Evolutionary conservation across 2,329 filamentous ascomycete species (phyloP), one percentile per base, ranked within the genome.

Genomic region (Ceratocystis huliohia): DNA sequence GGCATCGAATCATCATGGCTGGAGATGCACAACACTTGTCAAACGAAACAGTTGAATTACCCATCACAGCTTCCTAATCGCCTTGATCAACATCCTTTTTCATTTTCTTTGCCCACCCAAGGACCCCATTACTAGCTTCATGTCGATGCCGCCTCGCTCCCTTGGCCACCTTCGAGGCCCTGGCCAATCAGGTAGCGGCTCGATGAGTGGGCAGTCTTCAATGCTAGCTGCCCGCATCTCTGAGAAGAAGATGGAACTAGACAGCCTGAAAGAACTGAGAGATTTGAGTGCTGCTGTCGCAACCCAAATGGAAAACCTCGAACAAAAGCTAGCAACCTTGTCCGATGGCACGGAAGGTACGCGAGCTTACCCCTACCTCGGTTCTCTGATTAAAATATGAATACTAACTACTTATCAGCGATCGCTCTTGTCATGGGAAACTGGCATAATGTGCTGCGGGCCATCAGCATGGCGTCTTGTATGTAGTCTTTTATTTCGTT

Each of bases 381-480:
- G 13, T 15, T 56, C 56, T n/a, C 25, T 44, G 2, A 3, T 17
- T 10, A 22, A 37, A 56, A 15, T 2, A 33, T 45, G 2, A 41
- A 13, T 59, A 28, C 50, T 33, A 44, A 20, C 45, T 41, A 5
- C 45, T 33, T 44, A 20, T 37, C 73, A 91, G 89, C 88, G 68
- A 90, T 95, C 72, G 89, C 90, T 48, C 83, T 87, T n/a, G 89
- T 95, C 25, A 79, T 95, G 73, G 84, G 87, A 65, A 95, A 94
- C 74, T 95, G 90, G 90, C 88, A 92, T 75, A 92, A 90, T 71
- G 89, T 95, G 70, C 80, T 95, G 68, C 82, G 88, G 70, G 89
- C 89, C 53, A 92, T 95, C 72, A 88, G 88, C 73, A 92, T 94
- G 88, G 90, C 90, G 69, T 92, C 88, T 68, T 82, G 89, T 92